Conservation (phyloP, 768 basidiomycete genomes). For the Glaciozyma antarctica region DNA sequence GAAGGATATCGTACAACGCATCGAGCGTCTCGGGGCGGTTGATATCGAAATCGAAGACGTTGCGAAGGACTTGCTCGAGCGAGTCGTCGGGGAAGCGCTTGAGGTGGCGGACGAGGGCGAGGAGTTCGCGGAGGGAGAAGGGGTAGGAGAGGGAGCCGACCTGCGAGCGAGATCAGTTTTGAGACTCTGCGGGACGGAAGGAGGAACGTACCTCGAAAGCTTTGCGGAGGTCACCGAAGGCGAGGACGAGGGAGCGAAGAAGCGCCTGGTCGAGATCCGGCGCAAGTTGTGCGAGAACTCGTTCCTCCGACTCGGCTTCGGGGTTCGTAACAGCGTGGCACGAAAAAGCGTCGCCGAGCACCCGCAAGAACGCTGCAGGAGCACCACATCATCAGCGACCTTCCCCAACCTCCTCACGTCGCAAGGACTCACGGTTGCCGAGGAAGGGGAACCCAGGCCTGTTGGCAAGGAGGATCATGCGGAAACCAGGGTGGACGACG, state of each 20-base stretch:
- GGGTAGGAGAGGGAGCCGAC: slow-evolving; percentile 18
- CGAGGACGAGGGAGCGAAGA: slow-evolving; percentile 4
- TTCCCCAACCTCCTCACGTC: too few relatives aligned
- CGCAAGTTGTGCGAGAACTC: slow-evolving; percentile 14
- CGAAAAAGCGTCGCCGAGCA: slow-evolving; percentile 18
- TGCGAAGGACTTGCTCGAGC: slow-evolving; percentile 15
- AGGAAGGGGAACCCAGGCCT: slow-evolving; percentile 7
- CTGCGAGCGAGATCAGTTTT: not conserved
- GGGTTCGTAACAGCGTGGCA: slow-evolving; percentile 19
- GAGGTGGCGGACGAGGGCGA: slow-evolving; percentile 22
- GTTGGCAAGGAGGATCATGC: slow-evolving; percentile 26
- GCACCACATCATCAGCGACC: not conserved
- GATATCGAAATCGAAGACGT: slow-evolving; percentile 28
- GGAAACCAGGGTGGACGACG: slow-evolving; percentile 19
- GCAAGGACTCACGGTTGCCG: not conserved
- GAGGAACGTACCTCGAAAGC: slow-evolving; percentile 10
- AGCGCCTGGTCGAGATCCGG: slow-evolving; percentile 8
- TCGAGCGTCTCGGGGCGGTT: slow-evolving; percentile 17
- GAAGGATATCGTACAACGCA: slow-evolving; percentile 8
- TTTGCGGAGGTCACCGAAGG: slow-evolving; percentile 15
- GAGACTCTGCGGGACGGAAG: not conserved
- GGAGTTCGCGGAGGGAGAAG: slow-evolving; percentile 25
- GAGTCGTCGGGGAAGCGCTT: slow-evolving; percentile 9
- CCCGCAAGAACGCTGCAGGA: slow-evolving; percentile 1
- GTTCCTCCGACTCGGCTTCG: slow-evolving; percentile 11